Conservation (phyloP, 2,329 filamentous ascomycete genomes). For the Geoglossum cookeanum region DNA sequence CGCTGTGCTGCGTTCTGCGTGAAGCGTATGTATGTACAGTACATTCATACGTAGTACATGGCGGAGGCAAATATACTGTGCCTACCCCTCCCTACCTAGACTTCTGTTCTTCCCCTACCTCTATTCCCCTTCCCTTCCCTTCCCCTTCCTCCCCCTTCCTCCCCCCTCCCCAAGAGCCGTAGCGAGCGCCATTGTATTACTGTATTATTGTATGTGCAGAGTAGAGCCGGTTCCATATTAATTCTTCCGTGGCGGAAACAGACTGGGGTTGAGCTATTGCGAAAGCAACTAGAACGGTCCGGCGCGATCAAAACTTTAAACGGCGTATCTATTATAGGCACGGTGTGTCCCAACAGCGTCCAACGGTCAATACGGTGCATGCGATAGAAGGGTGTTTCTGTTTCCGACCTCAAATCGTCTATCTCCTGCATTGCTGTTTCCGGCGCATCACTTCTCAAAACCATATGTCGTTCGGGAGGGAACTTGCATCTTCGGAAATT, state of each 20-base stretch:
- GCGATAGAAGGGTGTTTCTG: neutral
- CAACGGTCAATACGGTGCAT: neutral
- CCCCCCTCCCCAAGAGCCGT: neutral
- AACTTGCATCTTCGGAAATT: neutral
- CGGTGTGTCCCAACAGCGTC: neutral
- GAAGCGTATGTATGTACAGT: neutral
- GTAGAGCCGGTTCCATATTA: neutral
- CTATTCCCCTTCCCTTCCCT: neutral
- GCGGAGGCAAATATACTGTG: neutral
- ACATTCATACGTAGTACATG: neutral
- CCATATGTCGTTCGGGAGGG: neutral
- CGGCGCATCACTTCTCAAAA: neutral
- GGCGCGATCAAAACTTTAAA: neutral
- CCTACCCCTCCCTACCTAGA: no score
- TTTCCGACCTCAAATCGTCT: neutral
- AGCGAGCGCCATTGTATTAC: neutral
- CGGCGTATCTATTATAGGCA: neutral
- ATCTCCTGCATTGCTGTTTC: neutral
- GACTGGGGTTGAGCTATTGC: neutral
- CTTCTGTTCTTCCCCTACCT: no score
- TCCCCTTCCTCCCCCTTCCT: neutral
- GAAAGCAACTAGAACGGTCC: neutral
- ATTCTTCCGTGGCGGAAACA: neutral
- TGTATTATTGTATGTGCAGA: neutral
- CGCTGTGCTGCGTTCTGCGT: neutral